phyloP scores from a whole-genome alignment of 352 stramenopile genomes.

The Phytophthora capsici region DNA sequence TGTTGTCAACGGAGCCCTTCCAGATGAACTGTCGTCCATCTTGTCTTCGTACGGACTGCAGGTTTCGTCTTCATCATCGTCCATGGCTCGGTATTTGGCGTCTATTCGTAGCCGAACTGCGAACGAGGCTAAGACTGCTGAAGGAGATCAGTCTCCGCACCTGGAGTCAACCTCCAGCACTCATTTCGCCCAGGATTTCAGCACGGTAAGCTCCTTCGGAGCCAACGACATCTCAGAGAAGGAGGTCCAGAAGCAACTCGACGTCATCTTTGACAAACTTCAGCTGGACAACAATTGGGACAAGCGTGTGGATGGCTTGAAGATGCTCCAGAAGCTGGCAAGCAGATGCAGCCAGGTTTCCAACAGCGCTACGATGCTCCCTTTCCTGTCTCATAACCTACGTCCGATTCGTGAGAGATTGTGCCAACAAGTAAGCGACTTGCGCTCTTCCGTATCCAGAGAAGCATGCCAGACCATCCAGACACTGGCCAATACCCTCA shows the following conservation, averaged over 20 bases:
- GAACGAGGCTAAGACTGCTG: slow-evolving; percentile 40
- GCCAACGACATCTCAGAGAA: slow-evolving; percentile 51
- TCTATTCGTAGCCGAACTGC: slow-evolving; percentile 54
- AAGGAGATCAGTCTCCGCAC: slow-evolving; percentile 47
- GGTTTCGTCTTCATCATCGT: slow-evolving; percentile 52
- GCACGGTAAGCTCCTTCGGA: slow-evolving; percentile 3
- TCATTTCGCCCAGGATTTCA: slow-evolving; percentile 31
- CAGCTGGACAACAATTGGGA: slow-evolving; percentile 78
- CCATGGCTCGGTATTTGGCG: slow-evolving; percentile 60
- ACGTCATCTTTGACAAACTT: slow-evolving; percentile 62
- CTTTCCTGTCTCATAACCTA: slow-evolving; percentile 42
- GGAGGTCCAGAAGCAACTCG: slow-evolving; percentile 69
- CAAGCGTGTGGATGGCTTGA: slow-evolving; percentile 74
- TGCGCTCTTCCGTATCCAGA: slow-evolving; percentile 79
- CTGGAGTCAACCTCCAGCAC: slow-evolving; percentile 50
- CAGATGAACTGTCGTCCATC: slow-evolving; percentile 47
- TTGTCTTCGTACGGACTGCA: slow-evolving; percentile 57
- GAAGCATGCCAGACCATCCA: slow-evolving; percentile 83
- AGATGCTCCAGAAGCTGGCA: slow-evolving; percentile 63
- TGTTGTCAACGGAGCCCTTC: slow-evolving; percentile 1
- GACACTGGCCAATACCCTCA: slow-evolving; percentile 58
- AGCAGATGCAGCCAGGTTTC: slow-evolving; percentile 48
- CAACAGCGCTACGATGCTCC: slow-evolving; percentile 37
- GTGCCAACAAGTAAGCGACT: slow-evolving; percentile 74
- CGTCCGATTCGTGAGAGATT: slow-evolving; percentile 67